These are phyloP conservation scores for Pythium aristosporum DNA, from an alignment of 352 stramenopile species.

Conservation along the genomic window DNA sequence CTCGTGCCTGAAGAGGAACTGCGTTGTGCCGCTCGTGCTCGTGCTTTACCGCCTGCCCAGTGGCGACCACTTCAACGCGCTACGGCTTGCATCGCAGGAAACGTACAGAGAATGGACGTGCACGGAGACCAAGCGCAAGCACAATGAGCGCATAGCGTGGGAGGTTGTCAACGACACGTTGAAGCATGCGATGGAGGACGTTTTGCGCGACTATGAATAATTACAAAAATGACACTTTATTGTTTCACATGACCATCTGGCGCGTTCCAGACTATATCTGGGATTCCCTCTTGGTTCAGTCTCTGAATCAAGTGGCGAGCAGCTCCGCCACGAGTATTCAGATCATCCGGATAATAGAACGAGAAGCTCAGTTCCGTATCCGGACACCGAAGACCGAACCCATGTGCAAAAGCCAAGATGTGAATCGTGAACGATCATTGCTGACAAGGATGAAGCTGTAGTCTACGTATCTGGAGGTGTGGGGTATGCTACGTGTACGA, in stretches of 20 bases:
- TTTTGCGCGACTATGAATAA: too few relatives aligned
- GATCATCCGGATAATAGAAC: too few relatives aligned
- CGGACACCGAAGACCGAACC: neutral
- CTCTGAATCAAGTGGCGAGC: neutral
- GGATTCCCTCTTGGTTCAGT: neutral
- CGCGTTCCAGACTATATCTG: neutral
- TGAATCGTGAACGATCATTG: neutral
- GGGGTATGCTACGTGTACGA: neutral
- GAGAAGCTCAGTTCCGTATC: neutral
- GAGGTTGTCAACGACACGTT: neutral
- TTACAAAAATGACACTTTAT: too few relatives aligned
- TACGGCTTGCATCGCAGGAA: neutral
- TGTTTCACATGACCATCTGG: neutral
- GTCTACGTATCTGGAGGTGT: neutral
- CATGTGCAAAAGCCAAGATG: neutral
- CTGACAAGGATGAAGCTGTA: neutral
- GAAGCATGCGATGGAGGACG: neutral
- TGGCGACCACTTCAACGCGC: neutral
- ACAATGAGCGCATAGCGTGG: neutral
- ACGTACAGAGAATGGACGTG: neutral
- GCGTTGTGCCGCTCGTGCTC: neutral
- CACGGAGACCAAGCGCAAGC: neutral
- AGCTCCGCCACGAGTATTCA: slow-evolving; percentile 14
- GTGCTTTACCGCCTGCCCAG: neutral
- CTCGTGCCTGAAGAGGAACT: neutral